Base-by-base conservation (phyloP, 768 basidiomycete species). In the Tylopilus sp. region DNA sequence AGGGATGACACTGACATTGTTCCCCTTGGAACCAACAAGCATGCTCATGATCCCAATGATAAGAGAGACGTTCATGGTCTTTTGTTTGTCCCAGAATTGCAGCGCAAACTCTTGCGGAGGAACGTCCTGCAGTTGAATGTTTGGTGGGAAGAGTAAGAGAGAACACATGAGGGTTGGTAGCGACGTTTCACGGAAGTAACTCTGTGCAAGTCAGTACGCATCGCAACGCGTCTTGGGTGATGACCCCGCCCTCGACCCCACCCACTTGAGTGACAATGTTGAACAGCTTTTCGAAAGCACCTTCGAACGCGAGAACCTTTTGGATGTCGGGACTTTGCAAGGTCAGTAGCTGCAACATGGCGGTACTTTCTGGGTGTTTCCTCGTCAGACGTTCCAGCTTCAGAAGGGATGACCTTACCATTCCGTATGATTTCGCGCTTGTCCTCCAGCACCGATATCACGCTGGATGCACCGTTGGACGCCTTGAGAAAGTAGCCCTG, bases 51-150 rank as follows among this genome's bases (percentile, higher is more conserved):
- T 82, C 19, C 85, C 85, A 3, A 98, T 74, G 9, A 92, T 82
- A n/a, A 93, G 72, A 0, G 80, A 77, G 2, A 86, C 83, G 63
- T 97, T 98, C 22, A 79, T 71, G n/a, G 80, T 72, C 70, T 98
- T 99, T 68, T 93, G 89, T 37, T 85, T 80, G 59, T 95, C 92
- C 97, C 97, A 99, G 70, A 93, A 93, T 67, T 99, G 97, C 41
- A 98, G 73, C 1, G 94, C 87, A 70, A 98, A 98, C 57, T 91
- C 87, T 67, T 97, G 91, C 1, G 86, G 89, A n/a, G 80, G 78
- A 6, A 75, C 63, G 49, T 82, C 79, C 50, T 80, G 77, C 24
- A 80, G 68, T 30, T 80, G 79, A 1, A 89, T 69, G 42, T 75
- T 78, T 26, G 82, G 78, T 28, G 87, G 89, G 69, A 86, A 93